A percentile compares a stretch with the other conserved stretches of the same genome.
These are phyloP conservation scores for Vitis rotundifolia DNA, from an alignment of 164 flowering plant species.

Conservation along the genomic window DNA sequence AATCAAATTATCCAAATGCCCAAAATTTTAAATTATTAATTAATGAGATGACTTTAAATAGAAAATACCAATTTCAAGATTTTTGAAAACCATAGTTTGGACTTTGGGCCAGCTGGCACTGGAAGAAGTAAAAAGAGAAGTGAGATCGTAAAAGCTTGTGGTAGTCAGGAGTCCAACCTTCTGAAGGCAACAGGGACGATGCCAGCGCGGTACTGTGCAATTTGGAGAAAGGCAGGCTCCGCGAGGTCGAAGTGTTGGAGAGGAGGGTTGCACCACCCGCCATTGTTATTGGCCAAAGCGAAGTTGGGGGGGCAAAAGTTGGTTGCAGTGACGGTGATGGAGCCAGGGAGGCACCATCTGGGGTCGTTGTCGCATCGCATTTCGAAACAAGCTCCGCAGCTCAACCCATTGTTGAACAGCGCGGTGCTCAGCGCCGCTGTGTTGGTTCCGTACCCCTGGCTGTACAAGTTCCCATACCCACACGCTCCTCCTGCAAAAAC, in stretches of 20 bases:
- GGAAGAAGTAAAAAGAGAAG: too few species aligned
- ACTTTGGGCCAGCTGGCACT: too few species aligned
- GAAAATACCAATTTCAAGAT: too few species aligned
- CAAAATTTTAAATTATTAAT: too few species aligned
- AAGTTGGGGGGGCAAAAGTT: conserved; percentile 48
- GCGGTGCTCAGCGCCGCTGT: conserved; percentile 49
- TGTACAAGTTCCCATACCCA: conserved; percentile 48
- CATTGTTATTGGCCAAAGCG: conserved; percentile 37
- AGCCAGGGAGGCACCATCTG: conserved; percentile 37
- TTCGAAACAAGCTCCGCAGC: conserved; percentile 49
- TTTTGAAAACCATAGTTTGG: too few species aligned
- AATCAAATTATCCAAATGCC: too few species aligned
- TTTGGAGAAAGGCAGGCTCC: conserved; percentile 47
- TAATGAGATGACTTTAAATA: too few species aligned
- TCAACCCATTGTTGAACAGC: conserved; percentile 40
- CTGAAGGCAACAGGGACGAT: conserved; percentile 44
- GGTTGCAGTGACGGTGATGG: conserved; percentile 46
- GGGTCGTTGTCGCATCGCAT: conserved; percentile 39
- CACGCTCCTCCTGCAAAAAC: conserved; percentile 47
- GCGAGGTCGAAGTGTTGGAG: conserved; percentile 53
- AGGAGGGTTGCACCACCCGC: conserved; percentile 71
- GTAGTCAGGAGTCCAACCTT: conserved; percentile 23
- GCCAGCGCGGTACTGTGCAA: conserved; percentile 45
- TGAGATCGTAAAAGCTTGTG: too few species aligned
- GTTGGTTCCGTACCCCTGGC: conserved; percentile 44